Conservation (phyloP, 2,329 filamentous ascomycete species). For the Diplodia scrobiculata region DNA sequence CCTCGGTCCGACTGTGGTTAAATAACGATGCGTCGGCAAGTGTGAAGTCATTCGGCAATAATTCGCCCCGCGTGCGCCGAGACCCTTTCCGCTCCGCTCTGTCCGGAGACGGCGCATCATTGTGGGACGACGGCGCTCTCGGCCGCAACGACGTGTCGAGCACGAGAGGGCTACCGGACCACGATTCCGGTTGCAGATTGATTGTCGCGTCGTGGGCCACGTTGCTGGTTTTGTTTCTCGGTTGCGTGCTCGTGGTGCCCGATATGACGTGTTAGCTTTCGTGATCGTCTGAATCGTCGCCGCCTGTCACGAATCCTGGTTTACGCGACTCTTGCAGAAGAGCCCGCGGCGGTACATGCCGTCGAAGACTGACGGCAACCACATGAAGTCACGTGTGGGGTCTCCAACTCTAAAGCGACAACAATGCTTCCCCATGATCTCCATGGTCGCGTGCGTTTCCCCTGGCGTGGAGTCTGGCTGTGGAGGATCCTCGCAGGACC, state of each 20-base stretch:
- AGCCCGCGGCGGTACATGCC: neutral
- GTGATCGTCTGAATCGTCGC: conserved; percentile 6
- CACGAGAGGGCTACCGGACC: neutral
- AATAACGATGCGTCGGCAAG: conserved; percentile 15
- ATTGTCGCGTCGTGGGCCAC: neutral
- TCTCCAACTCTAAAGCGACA: neutral
- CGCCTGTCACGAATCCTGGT: neutral
- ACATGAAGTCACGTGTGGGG: neutral
- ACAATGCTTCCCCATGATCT: neutral
- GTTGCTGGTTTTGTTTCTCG: neutral
- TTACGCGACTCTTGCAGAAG: neutral
- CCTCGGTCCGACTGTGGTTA: conserved; percentile 15
- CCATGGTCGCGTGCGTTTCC: neutral
- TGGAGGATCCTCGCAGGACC: neutral
- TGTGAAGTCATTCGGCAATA: conserved; percentile 22
- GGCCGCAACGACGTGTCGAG: neutral
- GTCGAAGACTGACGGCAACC: neutral
- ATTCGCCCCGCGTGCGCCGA: conserved; percentile 6
- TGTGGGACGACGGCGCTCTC: neutral
- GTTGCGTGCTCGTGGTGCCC: neutral
- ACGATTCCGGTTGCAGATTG: neutral
- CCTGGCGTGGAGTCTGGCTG: neutral
- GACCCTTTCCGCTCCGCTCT: conserved; percentile 3
- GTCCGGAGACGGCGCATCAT: no score
- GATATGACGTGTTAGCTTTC: conserved; percentile 1